Evolutionary conservation across 768 basidiomycete genomes (phyloP).

Genomic region (Tephrocybe sp.): DNA sequence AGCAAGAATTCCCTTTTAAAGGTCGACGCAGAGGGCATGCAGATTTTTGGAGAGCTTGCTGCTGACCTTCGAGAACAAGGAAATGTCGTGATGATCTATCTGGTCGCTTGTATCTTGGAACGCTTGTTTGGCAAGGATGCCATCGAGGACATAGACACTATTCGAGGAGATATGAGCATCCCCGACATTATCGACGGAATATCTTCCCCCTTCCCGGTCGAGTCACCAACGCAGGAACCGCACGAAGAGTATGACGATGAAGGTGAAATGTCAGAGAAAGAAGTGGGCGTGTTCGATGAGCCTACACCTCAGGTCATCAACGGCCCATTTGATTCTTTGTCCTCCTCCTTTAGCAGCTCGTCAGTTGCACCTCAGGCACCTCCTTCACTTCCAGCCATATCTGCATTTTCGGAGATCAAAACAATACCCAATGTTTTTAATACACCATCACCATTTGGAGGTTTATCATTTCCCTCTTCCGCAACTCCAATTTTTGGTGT

Average conservation of each 20-base stretch:
- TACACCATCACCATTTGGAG: conserved; percentile 33
- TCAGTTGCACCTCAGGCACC: conserved; percentile 14
- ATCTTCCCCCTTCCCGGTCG: conserved; percentile 22
- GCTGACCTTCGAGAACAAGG: conserved; percentile 62
- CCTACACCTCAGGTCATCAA: neutral
- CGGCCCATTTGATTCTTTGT: neutral
- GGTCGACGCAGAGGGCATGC: conserved; percentile 66
- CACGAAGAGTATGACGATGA: conserved; percentile 22
- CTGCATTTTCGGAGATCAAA: conserved; percentile 38
- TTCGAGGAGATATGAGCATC: conserved; percentile 54
- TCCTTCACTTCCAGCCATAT: conserved; percentile 17
- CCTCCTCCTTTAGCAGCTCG: conserved; percentile 8
- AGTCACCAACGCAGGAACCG: conserved; percentile 22
- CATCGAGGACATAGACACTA: conserved; percentile 69
- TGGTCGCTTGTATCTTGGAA: conserved; percentile 87
- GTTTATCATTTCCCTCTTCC: conserved; percentile 16
- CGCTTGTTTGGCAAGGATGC: conserved; percentile 81
- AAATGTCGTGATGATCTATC: conserved; percentile 72
- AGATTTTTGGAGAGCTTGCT: conserved; percentile 63
- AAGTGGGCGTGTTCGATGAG: conserved; percentile 5
- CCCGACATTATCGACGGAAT: conserved; percentile 71
- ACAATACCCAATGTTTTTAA: conserved; percentile 37
- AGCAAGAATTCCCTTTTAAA: conserved; percentile 60
- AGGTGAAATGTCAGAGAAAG: conserved; percentile 20
- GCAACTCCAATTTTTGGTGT: conserved; percentile 15